Evolutionary conservation across 2,329 filamentous ascomycete genomes (phyloP), one percentile per base, ranked within the genome.

Genomic region (Phialemonium atrogriseum): DNA sequence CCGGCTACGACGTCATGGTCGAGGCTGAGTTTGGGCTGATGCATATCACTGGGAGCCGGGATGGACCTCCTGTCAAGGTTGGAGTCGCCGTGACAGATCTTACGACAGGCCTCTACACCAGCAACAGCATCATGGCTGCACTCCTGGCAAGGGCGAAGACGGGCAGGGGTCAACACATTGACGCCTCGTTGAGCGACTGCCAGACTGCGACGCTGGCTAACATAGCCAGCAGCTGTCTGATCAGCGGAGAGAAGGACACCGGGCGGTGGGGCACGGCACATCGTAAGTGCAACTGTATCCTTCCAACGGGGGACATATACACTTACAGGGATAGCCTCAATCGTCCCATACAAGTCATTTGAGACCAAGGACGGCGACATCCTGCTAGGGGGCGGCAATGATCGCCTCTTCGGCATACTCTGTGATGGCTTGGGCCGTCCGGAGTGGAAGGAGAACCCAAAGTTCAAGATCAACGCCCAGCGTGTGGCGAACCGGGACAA

Each of bases 1-100:
- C 91, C 4, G 91, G 91, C 5, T 98, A 98, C 66, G 91, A 98
- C 58, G 91, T 98, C 45, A 98, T 98, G 89, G 89, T 98, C 9
- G 91, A 98, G 64, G 91, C 91, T 37, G 91, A 96, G 55, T 88
- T 98, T 61, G 91, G 91, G 1, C 63, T 98, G 35, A 98, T 98
- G 91, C 91, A 98, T 60, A 96, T 98, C 47, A 98, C 91, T 0
- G 91, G 91, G 19, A 73, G 74, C 39, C 73, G 88, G 34, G 83
- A 94, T 47, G 87, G 89, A 0, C 82, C 87, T 2, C 91, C 91
- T 0, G 91, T 95, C 23, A 98, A 98, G 60, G 91, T 98, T 3
- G 91, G 91, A 12, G 91, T 98, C 3, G 91, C 91, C 2, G 91
- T 98, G 4, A 96, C 91, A 0, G 91, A 98, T 57, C 62, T 98